Conservation (phyloP, 2,329 filamentous ascomycete species). For the Pseudogymnoascus sp. region DNA sequence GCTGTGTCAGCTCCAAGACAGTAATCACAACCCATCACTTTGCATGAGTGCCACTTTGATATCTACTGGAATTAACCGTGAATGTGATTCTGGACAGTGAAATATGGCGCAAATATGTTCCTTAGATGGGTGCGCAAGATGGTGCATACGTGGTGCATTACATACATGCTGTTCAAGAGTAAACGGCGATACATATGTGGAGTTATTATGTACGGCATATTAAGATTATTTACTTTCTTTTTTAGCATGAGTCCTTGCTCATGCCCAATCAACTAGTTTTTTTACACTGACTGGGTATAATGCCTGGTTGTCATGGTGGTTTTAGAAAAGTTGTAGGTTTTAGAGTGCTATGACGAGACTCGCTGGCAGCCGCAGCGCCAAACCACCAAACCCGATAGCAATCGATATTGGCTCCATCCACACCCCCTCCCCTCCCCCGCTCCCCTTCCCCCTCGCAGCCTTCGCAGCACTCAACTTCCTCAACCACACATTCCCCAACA, state of each 20-base stretch:
- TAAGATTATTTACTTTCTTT: background rate
- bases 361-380: background rate
- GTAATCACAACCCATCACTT: background rate
- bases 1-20: slow-evolving; percentile 1
- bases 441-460: too few relatives aligned
- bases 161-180: background rate
- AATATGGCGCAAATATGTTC: background rate
- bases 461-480: too few relatives aligned
- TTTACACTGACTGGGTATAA: background rate
- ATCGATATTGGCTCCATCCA: slow-evolving; percentile 6
- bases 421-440: background rate
- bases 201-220: slow-evolving; percentile 3
- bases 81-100: background rate
- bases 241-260: background rate
- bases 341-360: background rate
- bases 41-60: slow-evolving; percentile 3
- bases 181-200: slow-evolving; percentile 6
- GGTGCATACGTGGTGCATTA: background rate
- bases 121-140: background rate
- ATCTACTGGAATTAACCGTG: background rate
- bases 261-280: background rate
- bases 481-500: too few relatives aligned
- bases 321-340: background rate
- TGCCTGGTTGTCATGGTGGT: background rate
- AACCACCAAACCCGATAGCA: background rate